Conservation (phyloP, 495 filamentous ascomycete species). For the Tuber aestivum region DNA sequence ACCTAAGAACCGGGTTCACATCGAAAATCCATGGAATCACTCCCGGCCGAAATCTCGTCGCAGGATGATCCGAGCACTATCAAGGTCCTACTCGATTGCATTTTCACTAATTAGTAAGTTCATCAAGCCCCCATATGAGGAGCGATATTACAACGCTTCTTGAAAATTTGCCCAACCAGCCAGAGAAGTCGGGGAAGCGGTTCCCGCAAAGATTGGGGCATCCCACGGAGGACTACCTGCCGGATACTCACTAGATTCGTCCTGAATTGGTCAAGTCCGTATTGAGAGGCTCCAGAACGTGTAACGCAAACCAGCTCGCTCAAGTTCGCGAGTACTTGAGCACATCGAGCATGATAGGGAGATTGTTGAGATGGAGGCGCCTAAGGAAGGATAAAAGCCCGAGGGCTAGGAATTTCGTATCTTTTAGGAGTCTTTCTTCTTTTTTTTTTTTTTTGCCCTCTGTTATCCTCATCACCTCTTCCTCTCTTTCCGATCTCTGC, state of each 20-base stretch:
- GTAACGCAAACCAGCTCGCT: conserved; percentile 5
- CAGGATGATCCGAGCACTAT: conserved; percentile 10
- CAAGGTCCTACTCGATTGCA: conserved; percentile 17
- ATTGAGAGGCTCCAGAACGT: background rate
- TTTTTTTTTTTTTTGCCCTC: background rate
- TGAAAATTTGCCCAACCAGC: conserved; percentile 22
- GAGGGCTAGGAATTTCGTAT: background rate
- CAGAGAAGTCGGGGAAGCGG: conserved; percentile 24
- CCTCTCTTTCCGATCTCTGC: too few species aligned
- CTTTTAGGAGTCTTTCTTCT: background rate
- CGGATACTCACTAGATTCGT: conserved; percentile 18
- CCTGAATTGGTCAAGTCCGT: conserved; percentile 25
- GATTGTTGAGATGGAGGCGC: conserved; percentile 20
- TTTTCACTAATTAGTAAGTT: conserved; percentile 26
- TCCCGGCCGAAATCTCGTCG: background rate
- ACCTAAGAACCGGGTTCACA: conserved; percentile 12
- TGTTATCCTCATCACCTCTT: background rate
- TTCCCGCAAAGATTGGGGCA: conserved; percentile 9
- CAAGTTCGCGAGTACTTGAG: conserved; percentile 13
- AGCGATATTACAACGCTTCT: conserved; percentile 9
- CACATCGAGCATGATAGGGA: conserved; percentile 18
- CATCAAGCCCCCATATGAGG: background rate
- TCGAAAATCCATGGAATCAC: conserved; percentile 8
- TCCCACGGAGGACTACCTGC: conserved; percentile 14
- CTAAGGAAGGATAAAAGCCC: background rate